Evolutionary conservation across 2,329 filamentous ascomycete genomes (phyloP), one percentile per base, ranked within the genome.

Genomic region (Mycosphaerella sp.): DNA sequence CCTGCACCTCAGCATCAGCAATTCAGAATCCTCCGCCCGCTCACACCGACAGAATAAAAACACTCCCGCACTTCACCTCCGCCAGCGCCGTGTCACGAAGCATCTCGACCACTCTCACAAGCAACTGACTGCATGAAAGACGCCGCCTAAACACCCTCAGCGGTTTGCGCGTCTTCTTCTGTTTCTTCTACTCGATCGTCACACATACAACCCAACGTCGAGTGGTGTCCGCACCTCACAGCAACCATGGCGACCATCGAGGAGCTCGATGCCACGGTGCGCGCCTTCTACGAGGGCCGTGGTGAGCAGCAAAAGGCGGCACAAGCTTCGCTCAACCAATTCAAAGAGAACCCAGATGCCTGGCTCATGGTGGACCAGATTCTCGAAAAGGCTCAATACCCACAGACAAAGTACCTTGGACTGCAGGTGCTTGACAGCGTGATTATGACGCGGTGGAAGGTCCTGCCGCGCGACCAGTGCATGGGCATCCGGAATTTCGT

Each of bases 361-460:
- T 98, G 93, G 93, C 82, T 97, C 62, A 83, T 96, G 71, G 93
- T 97, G 67, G 93, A 96, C 72, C 91, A 95, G 76, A 95, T 98
- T 68, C 82, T 98, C 59, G 86, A 92, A 73, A 87, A 95, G 72
- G 88, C 93, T 61, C 86, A 86, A 71, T 95, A 96, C 71, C 84
- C 89, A 51, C 90, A 97, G 74, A 98, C 93, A 58, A 98, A 98
- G 78, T 98, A 95, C 73, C 80, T 98, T 67, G 93, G 91, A 51
- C 79, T 98, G 62, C 93, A 98, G 75, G 91, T 98, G 62, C 83
- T 98, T 61, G 93, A 98, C 76, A 90, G 89, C 82, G 92, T 98
- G 63, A 97, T 98, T 71, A 89, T 92, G 84, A 98, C 93, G 63
- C 85, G 93, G 78, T 98, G 93, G 95, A 98, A 96, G 78, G 90